These are phyloP conservation scores for Nothophoma quercina DNA, from an alignment of 2,329 filamentous ascomycete species.

Conservation along the genomic window DNA sequence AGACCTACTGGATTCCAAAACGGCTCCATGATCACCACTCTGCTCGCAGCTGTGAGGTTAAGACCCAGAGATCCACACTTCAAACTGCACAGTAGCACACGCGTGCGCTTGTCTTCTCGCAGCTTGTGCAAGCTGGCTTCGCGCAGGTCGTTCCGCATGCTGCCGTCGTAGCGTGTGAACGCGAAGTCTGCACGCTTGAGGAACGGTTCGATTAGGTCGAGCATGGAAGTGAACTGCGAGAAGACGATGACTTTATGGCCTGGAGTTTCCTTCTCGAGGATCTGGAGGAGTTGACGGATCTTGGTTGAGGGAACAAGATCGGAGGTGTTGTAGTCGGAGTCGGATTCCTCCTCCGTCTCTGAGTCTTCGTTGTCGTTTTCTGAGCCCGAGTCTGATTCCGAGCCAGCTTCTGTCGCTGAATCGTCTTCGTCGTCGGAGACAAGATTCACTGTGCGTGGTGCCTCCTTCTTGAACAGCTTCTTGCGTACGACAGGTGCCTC, in stretches of 20 bases:
- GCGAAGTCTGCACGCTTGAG: constrained; percentile 75
- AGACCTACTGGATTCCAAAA: constrained; percentile 91
- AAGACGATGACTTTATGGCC: constrained; percentile 98
- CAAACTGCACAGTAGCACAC: constrained; percentile 89
- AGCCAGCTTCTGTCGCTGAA: constrained; percentile 49
- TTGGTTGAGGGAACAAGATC: constrained; percentile 79
- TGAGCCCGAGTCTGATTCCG: constrained; percentile 50
- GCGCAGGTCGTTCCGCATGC: constrained; percentile 91
- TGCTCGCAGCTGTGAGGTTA: constrained; percentile 90
- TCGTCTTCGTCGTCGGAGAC: constrained; percentile 55
- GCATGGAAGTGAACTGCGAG: constrained; percentile 97
- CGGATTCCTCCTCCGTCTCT: constrained; percentile 52
- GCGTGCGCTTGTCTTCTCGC: constrained; percentile 75
- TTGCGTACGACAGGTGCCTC: constrained; percentile 42
- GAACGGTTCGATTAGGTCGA: constrained; percentile 94
- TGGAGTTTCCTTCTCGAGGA: constrained; percentile 78
- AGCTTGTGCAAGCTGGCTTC: constrained; percentile 84
- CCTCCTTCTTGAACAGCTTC: constrained; percentile 35
- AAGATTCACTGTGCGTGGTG: constrained; percentile 63
- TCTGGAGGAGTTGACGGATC: constrained; percentile 82
- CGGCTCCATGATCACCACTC: constrained; percentile 93
- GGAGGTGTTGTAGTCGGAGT: constrained; percentile 51
- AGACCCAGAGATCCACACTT: constrained; percentile 93
- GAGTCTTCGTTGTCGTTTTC: constrained; percentile 55
- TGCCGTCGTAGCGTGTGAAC: constrained; percentile 91